Conservation (phyloP, 139 green algal genomes). For the Monoraphidium neglectum region DNA sequence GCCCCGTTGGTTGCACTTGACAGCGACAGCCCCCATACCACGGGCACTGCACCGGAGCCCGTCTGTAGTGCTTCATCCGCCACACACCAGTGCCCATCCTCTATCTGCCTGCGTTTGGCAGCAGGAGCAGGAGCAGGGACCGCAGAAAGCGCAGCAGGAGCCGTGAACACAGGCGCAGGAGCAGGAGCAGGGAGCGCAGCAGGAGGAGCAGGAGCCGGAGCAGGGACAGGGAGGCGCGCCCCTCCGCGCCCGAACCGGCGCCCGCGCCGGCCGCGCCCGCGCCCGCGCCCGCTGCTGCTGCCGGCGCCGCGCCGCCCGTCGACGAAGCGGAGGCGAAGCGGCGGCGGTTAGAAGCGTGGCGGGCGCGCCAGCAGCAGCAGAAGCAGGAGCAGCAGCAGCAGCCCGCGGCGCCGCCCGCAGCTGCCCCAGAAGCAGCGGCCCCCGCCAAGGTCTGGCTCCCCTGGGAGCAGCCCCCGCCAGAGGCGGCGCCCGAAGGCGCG, state of each 20-base stretch:
- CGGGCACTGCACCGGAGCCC: no score
- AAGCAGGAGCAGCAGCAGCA: slow-evolving; percentile 1
- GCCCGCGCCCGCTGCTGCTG: background rate
- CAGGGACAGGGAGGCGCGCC: slow-evolving; percentile 20
- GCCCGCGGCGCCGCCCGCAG: background rate
- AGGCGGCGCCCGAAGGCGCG: background rate
- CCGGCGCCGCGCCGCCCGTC: background rate
- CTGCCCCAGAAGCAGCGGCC: slow-evolving; percentile 13
- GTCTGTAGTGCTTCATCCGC: no score
- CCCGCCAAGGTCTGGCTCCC: slow-evolving; percentile 42
- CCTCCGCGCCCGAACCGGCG: background rate
- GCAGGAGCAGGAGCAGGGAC: slow-evolving; percentile 9
- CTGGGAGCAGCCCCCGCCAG: slow-evolving; percentile 48
- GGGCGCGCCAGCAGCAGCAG: slow-evolving; percentile 27
- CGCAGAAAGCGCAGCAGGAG: background rate
- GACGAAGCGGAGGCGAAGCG: slow-evolving; percentile 29
- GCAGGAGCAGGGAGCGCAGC: background rate
- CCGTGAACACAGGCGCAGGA: slow-evolving; percentile 1
- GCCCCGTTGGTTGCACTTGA: background rate
- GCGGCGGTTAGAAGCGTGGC: slow-evolving; percentile 41
- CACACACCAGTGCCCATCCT: no score
- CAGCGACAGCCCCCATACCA: no score
- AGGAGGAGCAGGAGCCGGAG: slow-evolving; percentile 19
- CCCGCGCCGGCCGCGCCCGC: background rate
- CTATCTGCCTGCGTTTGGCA: no score